These are phyloP conservation scores for Periconia macrospinosa DNA, from an alignment of 2,329 filamentous ascomycete species.

Conservation along the genomic window DNA sequence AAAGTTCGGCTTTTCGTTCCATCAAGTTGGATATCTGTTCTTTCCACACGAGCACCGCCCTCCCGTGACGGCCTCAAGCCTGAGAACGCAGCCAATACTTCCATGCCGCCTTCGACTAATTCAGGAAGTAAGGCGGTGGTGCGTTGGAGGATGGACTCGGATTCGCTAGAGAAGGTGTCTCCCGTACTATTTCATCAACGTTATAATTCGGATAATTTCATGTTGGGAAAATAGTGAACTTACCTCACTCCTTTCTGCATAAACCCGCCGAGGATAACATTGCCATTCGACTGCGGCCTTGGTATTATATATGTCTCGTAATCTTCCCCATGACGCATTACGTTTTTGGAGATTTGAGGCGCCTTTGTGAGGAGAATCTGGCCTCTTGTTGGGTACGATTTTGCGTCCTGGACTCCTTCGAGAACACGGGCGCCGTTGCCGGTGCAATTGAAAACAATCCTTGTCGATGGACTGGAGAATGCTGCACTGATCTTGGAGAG, in stretches of 20 bases:
- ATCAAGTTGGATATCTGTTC: conserved; percentile 2
- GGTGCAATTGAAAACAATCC: conserved; percentile 21
- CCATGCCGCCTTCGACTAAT: conserved; percentile 13
- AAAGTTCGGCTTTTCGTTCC: conserved; percentile 4
- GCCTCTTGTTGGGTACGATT: conserved; percentile 17
- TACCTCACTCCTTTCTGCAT: conserved; percentile 21
- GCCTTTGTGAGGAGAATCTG: conserved; percentile 20
- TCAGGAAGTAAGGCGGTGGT: conserved; percentile 15
- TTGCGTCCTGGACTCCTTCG: conserved; percentile 13
- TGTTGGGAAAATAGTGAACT: not conserved
- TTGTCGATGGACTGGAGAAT: conserved; percentile 12
- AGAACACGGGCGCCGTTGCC: conserved; percentile 17
- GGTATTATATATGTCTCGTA: conserved; percentile 25
- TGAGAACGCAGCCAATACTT: conserved; percentile 17
- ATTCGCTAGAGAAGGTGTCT: conserved; percentile 16
- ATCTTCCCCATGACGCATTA: conserved; percentile 22
- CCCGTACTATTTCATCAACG: conserved; percentile 8
- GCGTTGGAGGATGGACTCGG: conserved; percentile 15
- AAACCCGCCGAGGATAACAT: conserved; percentile 19
- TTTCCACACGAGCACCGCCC: conserved; percentile 19
- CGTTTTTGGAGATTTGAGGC: conserved; percentile 14
- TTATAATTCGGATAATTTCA: too few relatives aligned
- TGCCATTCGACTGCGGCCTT: conserved; percentile 20
- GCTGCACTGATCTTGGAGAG: conserved; percentile 11
- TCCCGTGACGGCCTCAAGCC: conserved; percentile 17